Base-by-base conservation (phyloP, 2,329 filamentous ascomycete species). In the Penicillium sp. region DNA sequence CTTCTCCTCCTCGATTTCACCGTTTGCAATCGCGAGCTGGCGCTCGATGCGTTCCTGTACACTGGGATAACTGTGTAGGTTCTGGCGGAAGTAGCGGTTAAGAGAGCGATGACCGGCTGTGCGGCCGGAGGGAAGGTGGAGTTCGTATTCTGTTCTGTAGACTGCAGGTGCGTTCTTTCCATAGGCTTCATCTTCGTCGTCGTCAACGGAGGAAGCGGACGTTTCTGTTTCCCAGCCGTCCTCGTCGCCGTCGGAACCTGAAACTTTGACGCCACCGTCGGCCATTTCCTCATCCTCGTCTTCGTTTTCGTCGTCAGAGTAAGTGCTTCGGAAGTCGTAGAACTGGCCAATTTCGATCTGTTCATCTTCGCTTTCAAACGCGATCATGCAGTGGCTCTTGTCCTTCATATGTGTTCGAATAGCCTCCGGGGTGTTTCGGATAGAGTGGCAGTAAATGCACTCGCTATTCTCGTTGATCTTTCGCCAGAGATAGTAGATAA, bases 371-470 rank as follows among this genome's bases (percentile, higher is more conserved):
- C 89, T 90, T 56, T 90, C 88, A 76, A 94, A 99, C 0, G 92
- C 93, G 69, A 99, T 96, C 86, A 93, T 97, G 85, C 94, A 98
- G 79, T 99, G 95, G 0, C 92, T 91, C 75, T 93, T 94, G 76
- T 99, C 95, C 49, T 92, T 89, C 95, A 99, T 99, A 76, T 99
- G 95, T 0, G 93, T 97, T 74, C 97, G 93, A 29, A 93, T 88
- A 19, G 91, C 94, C 61, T 89, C 88, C 0, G 90, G 84, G 13
- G 89, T 93, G 65, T 89, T 87, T 74, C 95, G 91, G 48, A 90
- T 78, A 77, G 95, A 96, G 74, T 91, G 90, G 75, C 95, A 99
- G 74, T 89, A 93, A 51, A 99, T 78, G 76, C 95, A 99, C 76
- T 96, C 90, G 73, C 92, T 88, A 64, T 90, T 87, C 62, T 92